These are phyloP conservation scores for Penicillium olsonii DNA, from an alignment of 2,329 filamentous ascomycete genomes.

Conservation along the genomic window DNA sequence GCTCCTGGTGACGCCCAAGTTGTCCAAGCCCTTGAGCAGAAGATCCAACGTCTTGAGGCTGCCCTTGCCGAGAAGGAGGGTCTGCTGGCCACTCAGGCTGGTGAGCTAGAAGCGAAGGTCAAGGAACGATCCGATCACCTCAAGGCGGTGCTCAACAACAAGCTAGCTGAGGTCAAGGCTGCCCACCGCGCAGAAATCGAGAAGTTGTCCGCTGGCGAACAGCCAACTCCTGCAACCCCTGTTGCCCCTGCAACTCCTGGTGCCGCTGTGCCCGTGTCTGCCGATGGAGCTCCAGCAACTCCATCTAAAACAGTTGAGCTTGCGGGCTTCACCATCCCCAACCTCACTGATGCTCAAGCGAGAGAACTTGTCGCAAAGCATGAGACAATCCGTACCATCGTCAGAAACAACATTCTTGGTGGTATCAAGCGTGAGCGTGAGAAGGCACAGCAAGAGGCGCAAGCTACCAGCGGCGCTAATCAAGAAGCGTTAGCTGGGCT, in stretches of 20 bases:
- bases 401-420: conserved; percentile 60
- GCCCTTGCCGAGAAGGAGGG: conserved; percentile 53
- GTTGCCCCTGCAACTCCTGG: conserved; percentile 17
- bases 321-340: conserved; percentile 22
- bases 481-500: conserved; percentile 40
- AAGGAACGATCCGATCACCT: conserved; percentile 57
- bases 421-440: conserved; percentile 44
- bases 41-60: conserved; percentile 55
- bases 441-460: conserved; percentile 43
- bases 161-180: conserved; percentile 59
- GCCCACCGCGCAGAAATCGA: conserved; percentile 54
- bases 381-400: conserved; percentile 49
- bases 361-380: conserved; percentile 54
- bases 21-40: conserved; percentile 62
- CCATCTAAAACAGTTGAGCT: conserved; percentile 36
- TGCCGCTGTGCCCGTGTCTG: conserved; percentile 14
- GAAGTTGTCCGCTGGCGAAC: conserved; percentile 48
- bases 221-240: conserved; percentile 27
- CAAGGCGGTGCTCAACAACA: conserved; percentile 69
- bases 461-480: conserved; percentile 28
- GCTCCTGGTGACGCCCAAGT: conserved; percentile 53
- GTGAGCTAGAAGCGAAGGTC: conserved; percentile 51
- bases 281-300: conserved; percentile 29
- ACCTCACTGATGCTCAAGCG: conserved; percentile 52
- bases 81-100: conserved; percentile 49